Evolutionary conservation across 2,329 filamentous ascomycete species (phyloP), one percentile per base, ranked within the genome.

Genomic region (Diaporthe sp.): DNA sequence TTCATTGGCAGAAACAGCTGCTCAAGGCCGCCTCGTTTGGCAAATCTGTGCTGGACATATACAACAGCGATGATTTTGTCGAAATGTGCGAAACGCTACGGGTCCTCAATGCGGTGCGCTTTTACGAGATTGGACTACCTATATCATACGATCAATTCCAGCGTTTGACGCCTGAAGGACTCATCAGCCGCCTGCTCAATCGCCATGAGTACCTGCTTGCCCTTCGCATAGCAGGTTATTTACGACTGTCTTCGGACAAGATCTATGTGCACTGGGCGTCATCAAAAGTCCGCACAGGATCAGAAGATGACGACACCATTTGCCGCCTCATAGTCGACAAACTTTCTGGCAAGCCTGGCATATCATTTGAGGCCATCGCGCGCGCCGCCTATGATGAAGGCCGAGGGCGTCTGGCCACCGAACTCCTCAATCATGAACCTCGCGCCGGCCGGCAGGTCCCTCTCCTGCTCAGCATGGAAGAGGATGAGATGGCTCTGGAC

Each of bases 201-300:
- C 92, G 97, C 15, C 94, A 95, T 79, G 95, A 98, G 82, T 98
- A 98, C 82, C 89, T 98, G 2, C 89, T 99, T 5, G 96, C 97
- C 0, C 90, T 99, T 28, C 94, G 95, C 65, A 92, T 99, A 62
- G 96, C 96, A 0, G 93, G 95, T 55, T 98, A 97, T 82, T 88
- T 99, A 3, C 94, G 93, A 76, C 89, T 99, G 4, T 93, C 96
- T 0, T 94, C 95, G 0, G 95, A 97, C 82, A 92, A 92, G 72
- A 98, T 99, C 75, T 98, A 98, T 80, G 95, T 98, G 1, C 96
- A 98, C 82, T 99, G 97, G 97, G 97, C 97, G 1, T 96, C 94
- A 25, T 93, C 97, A 81, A 99, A 98, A 83, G 96, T 98, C 5
- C 94, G 95, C 37, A 87, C 94, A 3, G 96, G 96, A 0, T 90